Evolutionary conservation across 2,329 filamentous ascomycete species (phyloP).

Genomic region (Arthrocladium fulminans): DNA sequence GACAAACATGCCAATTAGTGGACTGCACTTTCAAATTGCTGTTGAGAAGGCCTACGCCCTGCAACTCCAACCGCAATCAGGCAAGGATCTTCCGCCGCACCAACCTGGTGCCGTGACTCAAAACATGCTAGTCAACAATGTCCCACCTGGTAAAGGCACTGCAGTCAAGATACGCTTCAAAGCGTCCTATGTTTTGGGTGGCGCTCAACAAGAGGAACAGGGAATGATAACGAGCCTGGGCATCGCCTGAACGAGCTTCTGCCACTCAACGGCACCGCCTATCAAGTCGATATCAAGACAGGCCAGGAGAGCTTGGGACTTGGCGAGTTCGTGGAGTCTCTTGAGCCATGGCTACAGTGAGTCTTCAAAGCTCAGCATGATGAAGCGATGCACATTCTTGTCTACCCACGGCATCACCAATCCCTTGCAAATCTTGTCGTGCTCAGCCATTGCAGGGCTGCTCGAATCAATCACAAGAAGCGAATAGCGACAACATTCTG

Average conservation of each 20-base stretch:
- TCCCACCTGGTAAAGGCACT: constrained; percentile 62
- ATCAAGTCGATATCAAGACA: too few species aligned
- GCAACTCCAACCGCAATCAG: constrained; percentile 75
- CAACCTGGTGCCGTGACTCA: constrained; percentile 75
- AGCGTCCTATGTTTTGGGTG: constrained; percentile 63
- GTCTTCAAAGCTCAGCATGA: too few species aligned
- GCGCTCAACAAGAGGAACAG: constrained; percentile 61
- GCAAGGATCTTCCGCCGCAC: constrained; percentile 60
- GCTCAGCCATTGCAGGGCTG: too few species aligned
- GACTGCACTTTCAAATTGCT: constrained; percentile 83
- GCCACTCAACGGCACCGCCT: neutral
- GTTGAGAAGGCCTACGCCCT: constrained; percentile 84
- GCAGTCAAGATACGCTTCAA: constrained; percentile 87
- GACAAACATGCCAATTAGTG: constrained; percentile 59
- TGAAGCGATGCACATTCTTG: too few species aligned
- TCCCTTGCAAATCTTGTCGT: too few species aligned
- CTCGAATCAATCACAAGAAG: too few species aligned
- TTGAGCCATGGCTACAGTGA: too few species aligned
- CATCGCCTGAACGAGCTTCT: constrained; percentile 33
- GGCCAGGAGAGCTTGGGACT: too few species aligned
- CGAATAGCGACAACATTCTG: too few species aligned
- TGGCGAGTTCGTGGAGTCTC: too few species aligned
- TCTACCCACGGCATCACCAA: too few species aligned
- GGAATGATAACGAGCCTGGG: constrained; percentile 75
- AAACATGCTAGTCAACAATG: constrained; percentile 66